Base-by-base conservation (phyloP, 23 red algal species). In the Chondrus crispus region DNA sequence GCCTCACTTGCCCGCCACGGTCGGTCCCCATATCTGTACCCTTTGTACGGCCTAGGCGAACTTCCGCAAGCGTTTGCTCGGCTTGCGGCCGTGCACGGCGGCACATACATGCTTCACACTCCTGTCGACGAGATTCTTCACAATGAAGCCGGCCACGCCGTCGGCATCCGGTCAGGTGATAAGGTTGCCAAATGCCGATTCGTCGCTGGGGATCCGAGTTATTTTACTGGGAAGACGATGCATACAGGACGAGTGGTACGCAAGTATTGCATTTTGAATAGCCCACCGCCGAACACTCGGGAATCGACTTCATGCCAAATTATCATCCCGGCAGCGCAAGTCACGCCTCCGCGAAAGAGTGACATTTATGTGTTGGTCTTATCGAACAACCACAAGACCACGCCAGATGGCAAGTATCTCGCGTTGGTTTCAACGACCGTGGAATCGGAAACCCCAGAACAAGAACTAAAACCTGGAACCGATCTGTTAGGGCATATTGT, bases 21-120 rank as follows among this genome's bases (percentile, higher is more conserved):
- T 7, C 77, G 75, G 19, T 94, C 94, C 6, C 97, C 97, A 20
- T 99, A 99, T 76, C 71, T 99, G 60, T 99, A 99, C 71, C 97
- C 97, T 5, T 80, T 96, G 3, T 99, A 99, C 79, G 97, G 97
- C 14, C 79, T 99, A 60, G 97, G 97, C 5, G 97, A 99, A 84
- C 94, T 99, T 20, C 97, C 97, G 32, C 97, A 99, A 64, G 93
- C 97, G 19, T 99, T 99, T 93, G 97, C 97, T 7, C 89, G 97
- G 30, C 76, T 99, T 37, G 88, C 90, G 14, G 97, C 97, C 2
- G 97, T 99, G 22, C 94, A 99, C 62, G 97, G 97, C 44, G 97
- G 97, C 77, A 95, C 94, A 3, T 99, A 95, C 77, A 99, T 99
- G 97, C 91, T 99, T 62, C 81, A 93, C 16, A 88, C 94, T 1